Base-by-base conservation (phyloP, 768 basidiomycete species). In the Daedalea quercina region DNA sequence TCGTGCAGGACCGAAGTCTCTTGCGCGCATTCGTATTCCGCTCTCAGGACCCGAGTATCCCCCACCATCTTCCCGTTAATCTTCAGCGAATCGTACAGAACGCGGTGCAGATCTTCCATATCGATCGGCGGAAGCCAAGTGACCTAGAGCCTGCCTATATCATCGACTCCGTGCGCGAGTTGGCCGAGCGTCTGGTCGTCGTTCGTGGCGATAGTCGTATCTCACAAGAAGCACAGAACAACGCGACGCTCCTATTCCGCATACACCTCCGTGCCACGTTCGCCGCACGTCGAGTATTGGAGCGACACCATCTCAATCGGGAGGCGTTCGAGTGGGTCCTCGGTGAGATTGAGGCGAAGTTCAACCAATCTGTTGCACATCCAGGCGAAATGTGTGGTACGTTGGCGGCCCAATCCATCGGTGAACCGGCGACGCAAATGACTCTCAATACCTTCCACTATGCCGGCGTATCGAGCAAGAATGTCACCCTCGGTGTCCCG, bases 311-410 rank as follows among this genome's bases (percentile, higher is more conserved):
- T 61, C 76, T 98, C 33, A 94, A 88, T 56, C 77, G 81, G 42
- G 92, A 96, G 69, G 95, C 95, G 2, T 98, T 96, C 66, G 94
- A 97, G 64, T 99, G 96, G 96, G 92, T 98, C 1, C 62, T 97
- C 47, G 76, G 96, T 57, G 96, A 98, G 70, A 82, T 98, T 26
- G 94, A 98, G 67, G 78, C 90, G 43, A 94, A 94, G 67, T 98
- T 98, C 77, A 95, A 97, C 64, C 87, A 85, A 60, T 88, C 96
- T 2, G 61, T 95, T 1, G 93, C 82, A 9, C 88, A 96, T 62
- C 91, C 96, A 0, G 94, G 95, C 43, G 96, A 98, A 71, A 99
- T 99, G 96, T 98, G 96, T 59, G 96, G 96, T 42, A 96, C 94
- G 0, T 80, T 98, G 20, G 88, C 95, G 34, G 96, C 96, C 0